Conservation (phyloP, 768 basidiomycete genomes). For the Pleurotus pulmonarius region DNA sequence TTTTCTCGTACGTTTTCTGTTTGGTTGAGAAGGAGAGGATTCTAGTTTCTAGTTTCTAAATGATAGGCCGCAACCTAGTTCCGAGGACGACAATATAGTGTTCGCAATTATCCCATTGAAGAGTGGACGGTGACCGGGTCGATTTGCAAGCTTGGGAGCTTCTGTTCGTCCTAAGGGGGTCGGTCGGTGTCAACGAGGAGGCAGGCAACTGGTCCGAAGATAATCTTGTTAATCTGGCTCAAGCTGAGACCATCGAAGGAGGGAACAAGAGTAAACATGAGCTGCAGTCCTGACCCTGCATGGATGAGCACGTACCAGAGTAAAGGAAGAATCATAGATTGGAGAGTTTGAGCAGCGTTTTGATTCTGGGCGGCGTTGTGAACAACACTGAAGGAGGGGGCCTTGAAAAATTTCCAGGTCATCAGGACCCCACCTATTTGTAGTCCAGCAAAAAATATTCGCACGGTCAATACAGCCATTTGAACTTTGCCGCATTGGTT, state of each 20-base stretch:
- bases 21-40: conserved; percentile 10
- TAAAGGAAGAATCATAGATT: conserved; percentile 55
- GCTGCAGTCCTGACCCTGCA: conserved; percentile 6
- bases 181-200: conserved; percentile 66
- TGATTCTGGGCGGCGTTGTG: conserved; percentile 6
- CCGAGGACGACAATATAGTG: conserved; percentile 21
- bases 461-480: conserved; percentile 6
- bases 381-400: conserved; percentile 7
- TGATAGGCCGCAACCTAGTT: conserved; percentile 38
- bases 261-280: conserved; percentile 9
- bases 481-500: conserved; percentile 2
- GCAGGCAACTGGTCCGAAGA: conserved; percentile 59
- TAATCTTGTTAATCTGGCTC: conserved; percentile 51
- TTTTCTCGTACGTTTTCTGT: conserved; percentile 7
- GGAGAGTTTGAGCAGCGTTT: conserved; percentile 17
- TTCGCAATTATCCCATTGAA: conserved; percentile 53
- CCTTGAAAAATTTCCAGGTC: conserved; percentile 6
- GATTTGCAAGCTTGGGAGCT: conserved; percentile 15
- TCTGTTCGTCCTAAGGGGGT: conserved; percentile 60
- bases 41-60: conserved; percentile 30
- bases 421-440: background rate
- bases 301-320: conserved; percentile 21
- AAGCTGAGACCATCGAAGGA: conserved; percentile 25
- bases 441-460: background rate
- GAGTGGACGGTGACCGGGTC: conserved; percentile 24